Evolutionary conservation across 176 grass and related monocot species (phyloP), one percentile per base, ranked within the genome.

Genomic region (Triticum urartu): DNA sequence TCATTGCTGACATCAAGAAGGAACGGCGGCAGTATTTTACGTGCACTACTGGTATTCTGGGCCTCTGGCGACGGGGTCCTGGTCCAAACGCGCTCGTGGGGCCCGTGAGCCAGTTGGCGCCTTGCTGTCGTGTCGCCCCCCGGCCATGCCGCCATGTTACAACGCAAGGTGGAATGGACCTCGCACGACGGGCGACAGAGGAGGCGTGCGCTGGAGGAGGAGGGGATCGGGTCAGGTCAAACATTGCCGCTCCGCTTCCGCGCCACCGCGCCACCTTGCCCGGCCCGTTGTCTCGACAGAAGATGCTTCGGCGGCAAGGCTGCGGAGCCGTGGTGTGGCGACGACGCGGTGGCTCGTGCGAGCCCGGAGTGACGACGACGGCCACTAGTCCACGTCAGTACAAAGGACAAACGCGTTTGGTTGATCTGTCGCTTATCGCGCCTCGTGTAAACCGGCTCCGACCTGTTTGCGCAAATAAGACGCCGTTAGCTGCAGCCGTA

Each of bases 231-330:
- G 24, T 64, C 59, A 64, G 60, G 78, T 79, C 59, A 79, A 42
- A 6, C 1, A 25, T 63, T 11, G 77, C 58, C 77, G 50, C 74
- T 56, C 74, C 28, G 26, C 26, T 48, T 56, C 74, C 18, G 26
- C 26, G 28, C 26, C 74, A 2, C 11, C 30, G 36, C 21, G 21
- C 5, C 42, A 11, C 42, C 42, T 43, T 43, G 58, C 38, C 32
- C 32, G 52, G 33, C 20, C 52, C 32, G 76, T 78, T 61, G 20
- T 40, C 77, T 24, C 11, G 11, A 24, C 5, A 17, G 1, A 5
- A 62, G 35, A 63, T 79, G 14, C 77, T 79, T 79, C n/a, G 77
- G 21, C 54, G 33, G 20, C 56, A 79, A 77, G 75, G 32, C 20
- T 42, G 20, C 21, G 12, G 11, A 39, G 76, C 20, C 7, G 32